A percentile compares a stretch with the other conserved stretches of the same genome.
phyloP scores from a whole-genome alignment of 306 rosid genomes.

The Castanospermum australe region DNA sequence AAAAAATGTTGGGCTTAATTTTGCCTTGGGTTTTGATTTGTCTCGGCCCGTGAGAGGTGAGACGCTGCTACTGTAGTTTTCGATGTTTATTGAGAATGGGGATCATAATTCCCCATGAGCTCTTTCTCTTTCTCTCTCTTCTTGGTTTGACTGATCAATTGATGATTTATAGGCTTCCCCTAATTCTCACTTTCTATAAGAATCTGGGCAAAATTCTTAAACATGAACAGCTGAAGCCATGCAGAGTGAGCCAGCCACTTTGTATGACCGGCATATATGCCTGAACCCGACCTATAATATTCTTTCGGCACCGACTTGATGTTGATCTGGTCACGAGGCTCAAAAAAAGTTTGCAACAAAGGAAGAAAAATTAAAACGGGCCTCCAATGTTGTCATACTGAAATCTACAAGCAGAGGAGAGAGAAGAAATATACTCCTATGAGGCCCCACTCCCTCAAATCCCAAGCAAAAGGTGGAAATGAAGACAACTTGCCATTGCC shows the following conservation, averaged over 20 bases:
- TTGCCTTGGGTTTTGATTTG: no score
- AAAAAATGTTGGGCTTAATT: no score
- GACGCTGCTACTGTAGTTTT: no score
- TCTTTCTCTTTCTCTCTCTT: no score
- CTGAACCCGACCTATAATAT: background rate
- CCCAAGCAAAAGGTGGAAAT: background rate
- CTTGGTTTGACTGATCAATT: no score
- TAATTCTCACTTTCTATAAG: background rate
- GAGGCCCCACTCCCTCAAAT: background rate
- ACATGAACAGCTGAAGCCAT: background rate
- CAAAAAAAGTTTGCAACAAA: background rate
- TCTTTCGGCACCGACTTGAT: background rate
- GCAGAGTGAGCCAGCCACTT: background rate
- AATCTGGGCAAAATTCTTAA: background rate
- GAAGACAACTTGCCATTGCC: background rate
- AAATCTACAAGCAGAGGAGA: background rate
- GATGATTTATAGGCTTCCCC: background rate
- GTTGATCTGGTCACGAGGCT: background rate
- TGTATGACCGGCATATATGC: background rate
- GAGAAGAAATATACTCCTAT: background rate
- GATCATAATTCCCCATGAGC: no score
- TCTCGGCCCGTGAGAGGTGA: no score
- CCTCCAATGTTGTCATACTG: no score
- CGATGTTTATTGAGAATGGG: no score
- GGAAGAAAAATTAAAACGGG: no score